Evolutionary conservation across 768 basidiomycete genomes (phyloP).

Genomic region (Mycena albidolilacea): DNA sequence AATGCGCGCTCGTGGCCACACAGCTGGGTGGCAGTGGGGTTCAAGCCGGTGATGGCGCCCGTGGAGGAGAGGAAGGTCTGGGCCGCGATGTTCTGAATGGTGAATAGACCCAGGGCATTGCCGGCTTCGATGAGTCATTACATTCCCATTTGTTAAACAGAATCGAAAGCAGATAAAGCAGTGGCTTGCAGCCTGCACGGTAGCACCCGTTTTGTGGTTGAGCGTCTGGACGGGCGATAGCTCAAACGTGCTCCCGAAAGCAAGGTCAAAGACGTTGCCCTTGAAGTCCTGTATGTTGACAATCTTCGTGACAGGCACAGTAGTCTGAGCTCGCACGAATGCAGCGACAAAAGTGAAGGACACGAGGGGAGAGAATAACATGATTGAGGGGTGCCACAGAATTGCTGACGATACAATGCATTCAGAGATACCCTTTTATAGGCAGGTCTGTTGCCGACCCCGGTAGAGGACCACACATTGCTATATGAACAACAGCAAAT

Average conservation of each 20-base stretch:
- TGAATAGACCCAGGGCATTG: background rate
- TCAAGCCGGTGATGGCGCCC: background rate
- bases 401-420: background rate
- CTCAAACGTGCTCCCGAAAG: background rate
- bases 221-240: conserved; percentile 22
- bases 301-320: background rate
- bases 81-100: conserved; percentile 6
- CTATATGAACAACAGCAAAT: background rate
- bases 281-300: conserved; percentile 23
- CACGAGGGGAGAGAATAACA: background rate
- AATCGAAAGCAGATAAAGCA: background rate
- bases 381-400: background rate
- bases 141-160: background rate
- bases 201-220: background rate
- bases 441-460: background rate
- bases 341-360: background rate
- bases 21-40: background rate
- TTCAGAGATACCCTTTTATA: background rate
- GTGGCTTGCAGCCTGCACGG: conserved; percentile 3
- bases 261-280: conserved; percentile 19
- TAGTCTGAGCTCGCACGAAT: conserved; percentile 1
- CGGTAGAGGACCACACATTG: background rate
- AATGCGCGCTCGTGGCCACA: conserved; percentile 2
- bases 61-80: conserved; percentile 2
- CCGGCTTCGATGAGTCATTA: conserved; percentile 1